Evolutionary conservation across 2,329 filamentous ascomycete genomes (phyloP), one percentile per base, ranked within the genome.

Genomic region (Madurella fahalii): DNA sequence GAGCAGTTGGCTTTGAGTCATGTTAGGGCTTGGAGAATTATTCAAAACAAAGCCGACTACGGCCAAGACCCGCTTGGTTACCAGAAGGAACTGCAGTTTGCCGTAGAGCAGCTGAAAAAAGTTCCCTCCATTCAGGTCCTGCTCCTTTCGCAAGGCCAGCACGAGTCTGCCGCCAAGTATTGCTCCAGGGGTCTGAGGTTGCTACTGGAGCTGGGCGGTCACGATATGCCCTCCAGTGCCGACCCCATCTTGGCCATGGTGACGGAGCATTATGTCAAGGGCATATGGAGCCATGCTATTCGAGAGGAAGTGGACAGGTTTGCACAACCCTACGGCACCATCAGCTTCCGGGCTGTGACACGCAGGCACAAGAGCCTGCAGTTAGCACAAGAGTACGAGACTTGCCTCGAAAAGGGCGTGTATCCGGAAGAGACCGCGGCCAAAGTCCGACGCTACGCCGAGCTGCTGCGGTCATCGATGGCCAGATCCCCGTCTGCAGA

Each of bases 331-430:
- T 59, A 62, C 15, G 60, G 58, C 9, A 51, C 53, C 13, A 58
- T 63, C 4, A 68, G 62, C 12, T 63, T 84, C 15, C 69, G 68
- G 16, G 71, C 71, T 2, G 67, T 80, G 5, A 72, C 74, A 2
- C 73, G 73, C 51, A 72, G 71, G 37, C 83, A 86, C 66, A 80
- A 79, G 64, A 74, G 72, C 47, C 65, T 84, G 15, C 78, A 85
- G 61, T 73, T 86, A 30, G 80, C 77, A 5, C 64, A 68, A 18
- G 79, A 84, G 47, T 80, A 84, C 53, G 77, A 83, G 60, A 74
- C 70, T 54, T 81, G 79, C 2, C 61, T 84, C 2, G 72, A 74
- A 17, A 77, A 76, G 34, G 69, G 72, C 11, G 52, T 76, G 1
- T 85, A 82, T 58, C 64, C 70, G 0, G 66, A 68, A 2, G 50